These are phyloP conservation scores for Hysterangium stoloniferum DNA, from an alignment of 768 basidiomycete genomes.

Conservation along the genomic window DNA sequence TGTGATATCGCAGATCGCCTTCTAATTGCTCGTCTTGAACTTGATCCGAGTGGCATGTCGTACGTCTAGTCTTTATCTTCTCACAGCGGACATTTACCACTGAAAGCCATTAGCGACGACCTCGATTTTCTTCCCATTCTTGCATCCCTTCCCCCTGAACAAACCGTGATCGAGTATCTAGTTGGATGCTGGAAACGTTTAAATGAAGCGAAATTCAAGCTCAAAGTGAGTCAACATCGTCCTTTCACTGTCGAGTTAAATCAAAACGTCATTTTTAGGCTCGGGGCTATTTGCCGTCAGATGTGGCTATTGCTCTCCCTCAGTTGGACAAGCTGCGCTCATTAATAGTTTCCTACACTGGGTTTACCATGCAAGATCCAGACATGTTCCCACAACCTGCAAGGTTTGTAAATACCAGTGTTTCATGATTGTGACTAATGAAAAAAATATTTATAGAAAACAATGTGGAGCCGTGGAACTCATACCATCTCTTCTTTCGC, in stretches of 20 bases:
- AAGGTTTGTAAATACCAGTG: constrained; percentile 46
- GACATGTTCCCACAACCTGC: constrained; percentile 90
- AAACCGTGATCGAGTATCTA: constrained; percentile 86
- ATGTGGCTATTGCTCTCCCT: constrained; percentile 50
- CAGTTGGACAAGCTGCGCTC: constrained; percentile 74
- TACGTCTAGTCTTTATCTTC: constrained; percentile 29
- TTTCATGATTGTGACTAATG: no score
- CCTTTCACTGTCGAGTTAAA: not conserved
- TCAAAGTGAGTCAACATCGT: constrained; percentile 54
- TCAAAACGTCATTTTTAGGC: not conserved
- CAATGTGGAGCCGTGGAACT: constrained; percentile 73
- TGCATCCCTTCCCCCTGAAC: constrained; percentile 65
- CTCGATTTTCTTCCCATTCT: constrained; percentile 66
- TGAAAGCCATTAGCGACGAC: constrained; percentile 45
- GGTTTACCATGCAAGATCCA: constrained; percentile 83
- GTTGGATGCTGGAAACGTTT: constrained; percentile 90
- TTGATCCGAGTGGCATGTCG: constrained; percentile 68
- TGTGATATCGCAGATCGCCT: constrained; percentile 66
- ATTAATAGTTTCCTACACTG: constrained; percentile 81
- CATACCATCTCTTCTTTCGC: constrained; percentile 67
- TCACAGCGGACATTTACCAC: constrained; percentile 12
- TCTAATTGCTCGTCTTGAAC: constrained; percentile 76
- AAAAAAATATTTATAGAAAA: constrained; percentile 42
- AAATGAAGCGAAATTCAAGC: constrained; percentile 42
- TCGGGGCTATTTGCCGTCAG: constrained; percentile 54